Evolutionary conservation across 2,329 filamentous ascomycete species (phyloP), one percentile per base, ranked within the genome.

Genomic region (Cytospora mali): DNA sequence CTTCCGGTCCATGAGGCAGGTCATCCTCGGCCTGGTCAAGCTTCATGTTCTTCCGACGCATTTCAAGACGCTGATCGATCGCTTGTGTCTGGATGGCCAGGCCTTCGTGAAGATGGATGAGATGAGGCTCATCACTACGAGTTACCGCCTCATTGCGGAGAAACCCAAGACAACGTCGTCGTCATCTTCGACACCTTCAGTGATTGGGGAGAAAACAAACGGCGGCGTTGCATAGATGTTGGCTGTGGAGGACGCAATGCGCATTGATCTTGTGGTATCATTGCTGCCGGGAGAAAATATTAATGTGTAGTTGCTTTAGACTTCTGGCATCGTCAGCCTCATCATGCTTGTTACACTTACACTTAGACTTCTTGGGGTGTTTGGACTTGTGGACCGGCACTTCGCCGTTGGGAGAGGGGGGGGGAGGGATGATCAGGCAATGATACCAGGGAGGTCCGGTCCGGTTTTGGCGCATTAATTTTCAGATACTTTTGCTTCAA

Each of bases 91-190:
- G 21, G 81, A 84, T 61, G 81, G 81, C 1, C 74, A 82, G 71
- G 81, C 81, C 0, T 84, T 84, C 64, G 79, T 84, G 62, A 77
- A 83, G 72, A 84, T 84, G 81, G 81, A 84, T 66, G 76, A 75
- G 21, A 80, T 81, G 80, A 77, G 81, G 13, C 71, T 84, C 18
- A 77, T 79, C 25, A 80, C 79, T 3, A 84, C 81, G 9, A 83
- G 80, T 57, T 83, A 83, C 62, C 78, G 81, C 53, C 77, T 84
- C 61, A 78, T 84, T 64, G 81, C 81, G 0, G 76, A 78, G 69
- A 84, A 82, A 69, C 79, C 73, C 14, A 53, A 60, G 33, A 23
- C 61, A 18, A 51, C 25, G 21, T 7, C 14, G 4, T 48, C 50
- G 18, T 52, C 35, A 29, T 18, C 42, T 11, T 14, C n/a, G 14